Evolutionary conservation across 108 stramenopile genomes (phyloP).

Genomic region (Nannochloropsis oceanica): DNA sequence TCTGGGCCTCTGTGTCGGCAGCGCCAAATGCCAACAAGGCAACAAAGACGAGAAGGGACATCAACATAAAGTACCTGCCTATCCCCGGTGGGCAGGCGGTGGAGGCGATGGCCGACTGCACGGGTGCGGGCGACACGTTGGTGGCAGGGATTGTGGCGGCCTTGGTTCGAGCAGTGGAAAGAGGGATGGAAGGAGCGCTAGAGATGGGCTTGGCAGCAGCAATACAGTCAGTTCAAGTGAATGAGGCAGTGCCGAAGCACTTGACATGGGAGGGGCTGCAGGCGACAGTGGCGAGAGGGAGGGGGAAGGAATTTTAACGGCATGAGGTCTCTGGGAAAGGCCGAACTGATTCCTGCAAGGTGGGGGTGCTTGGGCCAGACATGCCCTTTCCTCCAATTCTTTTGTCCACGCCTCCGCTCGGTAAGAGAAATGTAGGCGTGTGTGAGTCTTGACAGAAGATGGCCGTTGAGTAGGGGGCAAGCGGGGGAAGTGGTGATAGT

Average conservation of each 20-base stretch:
- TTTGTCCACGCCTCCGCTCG: too few relatives aligned
- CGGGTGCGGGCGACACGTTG: slow-evolving; percentile 16
- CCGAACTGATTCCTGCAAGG: too few relatives aligned
- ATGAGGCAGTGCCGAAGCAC: background rate
- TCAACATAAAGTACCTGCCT: background rate
- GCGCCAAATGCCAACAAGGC: background rate
- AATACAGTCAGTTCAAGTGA: background rate
- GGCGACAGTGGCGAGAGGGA: too few relatives aligned
- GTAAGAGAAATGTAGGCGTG: too few relatives aligned
- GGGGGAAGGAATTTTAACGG: too few relatives aligned
- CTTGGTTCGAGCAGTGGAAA: background rate
- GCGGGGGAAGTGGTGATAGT: too few relatives aligned
- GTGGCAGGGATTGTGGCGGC: slow-evolving; percentile 16
- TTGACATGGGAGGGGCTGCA: background rate
- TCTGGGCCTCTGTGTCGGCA: background rate
- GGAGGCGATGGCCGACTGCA: slow-evolving; percentile 5
- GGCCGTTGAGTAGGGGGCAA: too few relatives aligned
- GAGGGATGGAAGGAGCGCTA: background rate
- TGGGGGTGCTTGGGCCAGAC: too few relatives aligned
- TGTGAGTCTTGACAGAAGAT: too few relatives aligned
- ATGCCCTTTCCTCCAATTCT: too few relatives aligned
- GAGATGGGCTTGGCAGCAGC: background rate
- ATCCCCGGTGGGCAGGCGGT: background rate
- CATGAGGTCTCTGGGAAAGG: too few relatives aligned
- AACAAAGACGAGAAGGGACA: background rate